Evolutionary conservation across 257 asterid genomes (phyloP).

Genomic region (Lavandula angustifolia): DNA sequence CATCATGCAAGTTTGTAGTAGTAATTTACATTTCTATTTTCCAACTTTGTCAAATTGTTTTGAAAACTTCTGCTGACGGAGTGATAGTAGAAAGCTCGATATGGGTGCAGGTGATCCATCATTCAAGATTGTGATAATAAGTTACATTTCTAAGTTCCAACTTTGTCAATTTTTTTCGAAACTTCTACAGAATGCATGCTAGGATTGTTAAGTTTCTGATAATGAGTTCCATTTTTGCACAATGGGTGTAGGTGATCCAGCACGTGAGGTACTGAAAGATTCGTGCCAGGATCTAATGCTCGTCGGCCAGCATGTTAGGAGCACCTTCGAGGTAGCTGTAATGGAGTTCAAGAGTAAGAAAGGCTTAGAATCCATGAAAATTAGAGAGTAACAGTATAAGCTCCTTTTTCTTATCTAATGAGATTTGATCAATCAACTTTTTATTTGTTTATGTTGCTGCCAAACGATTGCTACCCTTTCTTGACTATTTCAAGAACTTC

Average conservation of each 20-base stretch:
- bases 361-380: conserved; percentile 39
- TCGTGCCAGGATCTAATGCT: conserved; percentile 82
- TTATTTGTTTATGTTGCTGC: background rate
- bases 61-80: no score
- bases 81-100: no score
- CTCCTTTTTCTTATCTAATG: background rate
- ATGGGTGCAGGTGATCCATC: no score
- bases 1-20: no score
- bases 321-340: conserved; percentile 71
- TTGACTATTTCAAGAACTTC: background rate
- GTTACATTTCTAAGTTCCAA: background rate
- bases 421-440: background rate
- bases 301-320: conserved; percentile 62
- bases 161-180: background rate
- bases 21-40: no score
- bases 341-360: conserved; percentile 52
- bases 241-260: conserved; percentile 65
- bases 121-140: no score
- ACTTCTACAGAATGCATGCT: background rate
- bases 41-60: no score
- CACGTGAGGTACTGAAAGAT: conserved; percentile 81
- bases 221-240: background rate
- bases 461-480: background rate
- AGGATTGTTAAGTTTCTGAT: background rate
- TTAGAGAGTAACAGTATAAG: conserved; percentile 20